Percentiles rank a stretch among this genome's conserved stretches.
Conservation (phyloP, 2,329 filamentous ascomycete genomes). For the Epichloe aotearoae region DNA sequence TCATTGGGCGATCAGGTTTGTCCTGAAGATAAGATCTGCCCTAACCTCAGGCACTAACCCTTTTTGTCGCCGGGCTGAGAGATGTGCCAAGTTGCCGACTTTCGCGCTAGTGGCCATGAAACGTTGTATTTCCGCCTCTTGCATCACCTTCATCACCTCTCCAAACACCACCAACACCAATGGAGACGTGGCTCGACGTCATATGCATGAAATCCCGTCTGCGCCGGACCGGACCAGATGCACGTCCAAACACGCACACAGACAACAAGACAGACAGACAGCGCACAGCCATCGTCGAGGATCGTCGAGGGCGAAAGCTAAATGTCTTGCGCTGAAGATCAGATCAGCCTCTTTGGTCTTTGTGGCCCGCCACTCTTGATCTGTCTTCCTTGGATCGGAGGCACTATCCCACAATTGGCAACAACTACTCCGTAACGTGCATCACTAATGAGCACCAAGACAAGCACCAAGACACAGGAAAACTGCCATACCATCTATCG, state of each 20-base stretch:
- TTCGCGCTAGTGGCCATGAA: conserved; percentile 5
- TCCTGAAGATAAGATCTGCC: neutral
- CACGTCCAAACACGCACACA: no score
- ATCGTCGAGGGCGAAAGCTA: neutral
- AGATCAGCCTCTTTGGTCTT: neutral
- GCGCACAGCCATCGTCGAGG: neutral
- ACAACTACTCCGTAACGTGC: no score
- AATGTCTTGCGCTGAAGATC: neutral
- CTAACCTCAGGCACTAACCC: neutral
- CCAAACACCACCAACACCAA: neutral
- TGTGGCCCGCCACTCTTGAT: no score
- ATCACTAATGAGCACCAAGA: no score
- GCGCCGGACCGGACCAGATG: no score
- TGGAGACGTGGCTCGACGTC: neutral
- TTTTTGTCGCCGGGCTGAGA: neutral
- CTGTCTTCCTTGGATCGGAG: neutral
- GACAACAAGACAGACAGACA: no score
- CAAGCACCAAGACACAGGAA: no score
- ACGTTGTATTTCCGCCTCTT: conserved; percentile 10
- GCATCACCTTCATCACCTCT: neutral
- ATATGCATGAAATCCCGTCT: neutral
- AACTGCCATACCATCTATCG: no score
- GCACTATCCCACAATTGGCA: neutral
- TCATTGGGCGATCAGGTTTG: neutral
- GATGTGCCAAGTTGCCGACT: neutral